Evolutionary conservation across 1,284 basidiomycete genomes (phyloP), one percentile per base, ranked within the genome.

Genomic region (Meripilus lineatus): DNA sequence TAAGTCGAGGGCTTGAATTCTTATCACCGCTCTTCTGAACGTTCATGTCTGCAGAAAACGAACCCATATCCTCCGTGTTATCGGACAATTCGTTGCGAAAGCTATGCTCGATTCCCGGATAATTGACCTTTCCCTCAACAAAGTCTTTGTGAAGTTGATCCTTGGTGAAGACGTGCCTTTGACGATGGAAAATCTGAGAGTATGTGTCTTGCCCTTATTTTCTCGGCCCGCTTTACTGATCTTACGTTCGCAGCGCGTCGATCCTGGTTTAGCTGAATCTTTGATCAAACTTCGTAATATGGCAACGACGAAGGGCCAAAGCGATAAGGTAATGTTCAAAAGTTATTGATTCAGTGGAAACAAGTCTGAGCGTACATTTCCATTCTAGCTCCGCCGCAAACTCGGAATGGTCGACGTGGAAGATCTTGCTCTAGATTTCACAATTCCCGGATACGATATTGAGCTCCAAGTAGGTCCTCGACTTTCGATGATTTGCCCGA

Each of bases 1-100:
- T 86, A 59, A 64, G 84, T 75, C 4, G 34, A 18, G 38, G 7
- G 3, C 30, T 38, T n/a, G n/a, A n/a, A n/a, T n/a, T n/a, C 11
- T 26, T 14, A 32, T 34, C 13, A 20, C 14, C 32, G 44, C 14
- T 44, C 42, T 25, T 23, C 48, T 28, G 48, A 40, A 23, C 47
- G 14, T 13, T 1, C 25, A 28, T 48, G 50, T 10, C 13, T 30
- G 13, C 53, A 86, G 84, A 56, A 88, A 88, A 71, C 76, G 83
- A 25, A 82, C 87, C 4, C 83, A 90, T 55, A 79, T 94, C 43
- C 88, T 95, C 67, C 81, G 84, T 43, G 86, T 95, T 17, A 83
- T 99, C 33, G 96, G 96, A 4, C 89, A 96, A 61, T 97, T 99
- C 62, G 84, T 97, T n/a, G 96, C 94, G 26, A 96, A 98, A 68